Evolutionary conservation across 257 asterid species (phyloP), one percentile per base, ranked within the genome.

Genomic region (Solanum commersonii): DNA sequence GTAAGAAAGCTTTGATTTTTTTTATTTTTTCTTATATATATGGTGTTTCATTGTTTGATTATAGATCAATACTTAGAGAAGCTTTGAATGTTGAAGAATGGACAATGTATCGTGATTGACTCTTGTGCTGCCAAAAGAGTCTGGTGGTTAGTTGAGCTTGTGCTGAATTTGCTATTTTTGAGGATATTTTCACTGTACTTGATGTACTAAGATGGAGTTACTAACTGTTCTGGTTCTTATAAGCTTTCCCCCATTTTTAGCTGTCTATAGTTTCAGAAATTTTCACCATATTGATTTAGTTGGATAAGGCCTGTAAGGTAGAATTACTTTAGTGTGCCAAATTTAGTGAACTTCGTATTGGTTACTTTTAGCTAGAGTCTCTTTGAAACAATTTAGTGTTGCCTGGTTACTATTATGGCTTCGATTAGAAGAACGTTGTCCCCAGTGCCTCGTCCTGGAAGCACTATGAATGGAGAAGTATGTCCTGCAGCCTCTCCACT

Each of bases 381-480:
- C 10, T 27, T 79, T 44, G 85, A 46, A 27, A 27, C 25, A 81
- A 9, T 27, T 79, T 46, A 46, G 22, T 25, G 42, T 81, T 27
- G 68, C n/a, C 11, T 81, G 40, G 14, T 59, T 42, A 72, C 52
- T 67, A 52, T 91, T 40, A 96, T 96, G 98, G 96, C 98, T 79
- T 96, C 95, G 22, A 91, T 95, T 79, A 91, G 98, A 90, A 91
- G 98, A 89, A 90, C 96, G 37, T 46, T 93, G 85, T 93, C 96
- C 33, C 97, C 95, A 6, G 93, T 93, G 87, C 93, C 95, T 87
- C 92, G 95, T 23, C 93, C 92, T 0, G 94, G 96, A 72, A 79
- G 87, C 68, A 8, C 91, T 83, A 37, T 89, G 89, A 92, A 91
- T 68, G 95, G 94, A 16, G 97, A 95, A 89, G 95, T 94, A 13